Conservation (phyloP, 2,329 filamentous ascomycete genomes). For the Ceratocystis eucalypticola region DNA sequence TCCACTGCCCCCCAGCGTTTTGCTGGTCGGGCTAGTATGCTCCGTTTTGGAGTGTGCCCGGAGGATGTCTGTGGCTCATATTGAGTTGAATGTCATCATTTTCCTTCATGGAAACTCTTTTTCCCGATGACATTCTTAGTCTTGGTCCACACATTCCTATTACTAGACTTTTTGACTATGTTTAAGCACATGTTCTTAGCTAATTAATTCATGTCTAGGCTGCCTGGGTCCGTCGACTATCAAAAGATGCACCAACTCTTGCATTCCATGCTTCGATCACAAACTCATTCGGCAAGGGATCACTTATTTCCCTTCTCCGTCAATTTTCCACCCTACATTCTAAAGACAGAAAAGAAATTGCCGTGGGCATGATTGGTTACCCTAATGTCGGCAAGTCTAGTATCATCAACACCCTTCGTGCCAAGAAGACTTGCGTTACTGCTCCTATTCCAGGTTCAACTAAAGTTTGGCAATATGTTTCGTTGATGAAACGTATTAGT, state of each 20-base stretch:
- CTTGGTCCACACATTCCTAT: constrained; percentile 66
- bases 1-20: constrained; percentile 27
- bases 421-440: constrained; percentile 86
- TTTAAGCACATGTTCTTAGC: not conserved
- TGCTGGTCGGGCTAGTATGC: constrained; percentile 48
- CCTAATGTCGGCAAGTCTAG: constrained; percentile 94
- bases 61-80: constrained; percentile 66
- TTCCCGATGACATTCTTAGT: constrained; percentile 87
- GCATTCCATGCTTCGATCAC: constrained; percentile 92
- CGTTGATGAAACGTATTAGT: constrained; percentile 77
- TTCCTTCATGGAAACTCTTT: constrained; percentile 36
- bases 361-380: constrained; percentile 62
- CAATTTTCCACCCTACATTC: constrained; percentile 87
- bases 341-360: constrained; percentile 76
- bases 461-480: constrained; percentile 97
- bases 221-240: constrained; percentile 78
- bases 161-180: constrained; percentile 19
- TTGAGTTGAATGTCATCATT: constrained; percentile 90
- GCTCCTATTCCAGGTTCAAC: constrained; percentile 77
- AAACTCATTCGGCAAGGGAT: constrained; percentile 94
- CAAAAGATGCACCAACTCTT: constrained; percentile 82
- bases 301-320: constrained; percentile 75
- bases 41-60: constrained; percentile 81
- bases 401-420: constrained; percentile 90
- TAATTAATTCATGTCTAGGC: constrained; percentile 44